Conservation (phyloP, 345 rosid species). For the Aquilaria sinensis region DNA sequence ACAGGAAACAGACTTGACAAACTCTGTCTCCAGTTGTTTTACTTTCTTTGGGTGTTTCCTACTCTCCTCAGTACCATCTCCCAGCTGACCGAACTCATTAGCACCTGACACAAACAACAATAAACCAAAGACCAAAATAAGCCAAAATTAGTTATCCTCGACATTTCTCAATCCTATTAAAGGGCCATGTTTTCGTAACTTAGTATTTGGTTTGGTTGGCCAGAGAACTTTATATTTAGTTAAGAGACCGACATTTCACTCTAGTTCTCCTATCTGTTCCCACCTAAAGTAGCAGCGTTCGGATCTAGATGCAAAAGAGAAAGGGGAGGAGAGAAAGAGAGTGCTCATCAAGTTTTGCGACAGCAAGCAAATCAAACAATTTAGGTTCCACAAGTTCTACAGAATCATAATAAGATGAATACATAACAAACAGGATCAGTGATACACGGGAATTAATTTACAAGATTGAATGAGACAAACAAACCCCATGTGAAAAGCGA, state of each 20-base stretch:
- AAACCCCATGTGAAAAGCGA: slow-evolving; percentile 96
- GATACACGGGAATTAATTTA: background rate
- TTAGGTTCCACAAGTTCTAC: background rate
- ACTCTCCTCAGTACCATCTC: slow-evolving; percentile 92
- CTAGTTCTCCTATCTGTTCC: no score
- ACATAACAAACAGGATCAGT: background rate
- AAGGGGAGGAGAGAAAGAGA: background rate
- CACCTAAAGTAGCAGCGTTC: no score
- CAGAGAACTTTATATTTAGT: background rate
- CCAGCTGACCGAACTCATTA: slow-evolving; percentile 94
- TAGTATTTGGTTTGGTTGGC: no score
- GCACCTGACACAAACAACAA: slow-evolving; percentile 42
- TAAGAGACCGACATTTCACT: no score
- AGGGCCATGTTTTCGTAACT: no score
- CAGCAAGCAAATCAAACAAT: background rate
- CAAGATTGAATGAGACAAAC: slow-evolving; percentile 11
- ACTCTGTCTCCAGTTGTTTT: slow-evolving; percentile 70
- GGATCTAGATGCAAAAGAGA: background rate
- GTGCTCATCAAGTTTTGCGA: background rate
- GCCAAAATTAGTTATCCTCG: background rate
- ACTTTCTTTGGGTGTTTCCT: slow-evolving; percentile 78
- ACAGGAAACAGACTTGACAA: slow-evolving; percentile 86
- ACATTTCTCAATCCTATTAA: no score
- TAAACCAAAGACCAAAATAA: background rate
- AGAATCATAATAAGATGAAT: background rate